Base-by-base conservation (phyloP, 192 early-diverging fungal species). In the Glomus cerebriforme region DNA sequence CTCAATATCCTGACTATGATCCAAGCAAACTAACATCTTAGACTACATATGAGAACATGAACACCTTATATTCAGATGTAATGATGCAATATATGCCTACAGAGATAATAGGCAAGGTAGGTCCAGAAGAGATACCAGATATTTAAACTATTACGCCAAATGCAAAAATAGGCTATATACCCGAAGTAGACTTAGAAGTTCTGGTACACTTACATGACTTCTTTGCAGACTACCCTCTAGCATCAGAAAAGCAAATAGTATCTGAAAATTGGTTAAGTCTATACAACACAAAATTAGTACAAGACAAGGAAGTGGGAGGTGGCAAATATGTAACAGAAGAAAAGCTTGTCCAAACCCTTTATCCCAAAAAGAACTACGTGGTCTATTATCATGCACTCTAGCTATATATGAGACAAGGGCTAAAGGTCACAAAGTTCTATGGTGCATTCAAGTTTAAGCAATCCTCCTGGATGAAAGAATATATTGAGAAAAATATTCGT, bases 401-500 rank as follows among this genome's bases (percentile, higher is more conserved):
- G n/a, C 7, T 60, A 37, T 75, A 75, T 26, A 75, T 75, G 19
- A 63, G 34, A 37, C n/a, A 37, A 26, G 0, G 58, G 3, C 19
- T 63, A 43, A 75, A 75, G 15, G 8, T 75, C 62, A 75, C 73
- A 75, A 75, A 75, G 22, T 39, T 75, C 9, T 32, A 75, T 26
- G 12, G 72, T 2, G 73, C 73, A 26, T 22, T 75, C 24, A 75
- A 75, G 22, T 75, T 75, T n/a, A 3, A 32, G 12, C 73, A 75
- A 10, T 75, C 73, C n/a, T 59, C 59, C 26, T 75, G 59, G 73
- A 75, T 59, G 73, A 63, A 75, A 34, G 32, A 27, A 12, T 75
- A 63, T 75, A 75, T 75, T 1, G 12, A 75, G 59, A 32, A 75
- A 75, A 75, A 75, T 63, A 75, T 75, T n/a, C n/a, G n/a, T n/a